A percentile compares a stretch with the other conserved stretches of the same genome.
Evolutionary conservation across 192 early-diverging fungal species (phyloP).

Genomic region (Cladochytrium replicatum): DNA sequence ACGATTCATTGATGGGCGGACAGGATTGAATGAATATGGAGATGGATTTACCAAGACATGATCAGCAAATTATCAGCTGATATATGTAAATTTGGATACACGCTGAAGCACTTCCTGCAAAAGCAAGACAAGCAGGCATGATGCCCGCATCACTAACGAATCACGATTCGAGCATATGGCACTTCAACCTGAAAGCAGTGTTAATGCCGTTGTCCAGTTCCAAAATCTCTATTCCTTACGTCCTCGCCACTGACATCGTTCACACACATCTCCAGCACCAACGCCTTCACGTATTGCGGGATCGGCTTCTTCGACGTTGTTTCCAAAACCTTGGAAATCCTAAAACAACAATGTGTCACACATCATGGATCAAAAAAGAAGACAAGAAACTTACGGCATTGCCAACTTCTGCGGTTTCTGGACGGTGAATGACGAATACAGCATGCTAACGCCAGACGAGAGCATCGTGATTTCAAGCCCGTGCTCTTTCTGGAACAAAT

Average conservation of each 20-base stretch:
- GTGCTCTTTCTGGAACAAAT: constrained; percentile 59
- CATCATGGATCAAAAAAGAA: not conserved
- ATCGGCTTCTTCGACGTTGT: constrained; percentile 67
- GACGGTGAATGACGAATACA: constrained; percentile 64
- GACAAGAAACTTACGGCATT: constrained; percentile 42
- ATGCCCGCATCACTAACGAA: no score
- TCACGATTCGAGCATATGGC: no score
- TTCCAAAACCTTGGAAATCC: constrained; percentile 57
- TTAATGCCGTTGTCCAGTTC: no score
- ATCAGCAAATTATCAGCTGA: no score
- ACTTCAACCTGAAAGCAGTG: no score
- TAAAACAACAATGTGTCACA: constrained; percentile 7
- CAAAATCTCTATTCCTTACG: no score
- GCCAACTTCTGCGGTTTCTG: constrained; percentile 58
- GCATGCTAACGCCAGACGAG: constrained; percentile 69
- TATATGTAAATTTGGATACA: no score
- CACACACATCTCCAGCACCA: constrained; percentile 64
- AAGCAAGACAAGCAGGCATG: no score
- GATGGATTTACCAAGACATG: no score
- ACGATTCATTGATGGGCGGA: no score
- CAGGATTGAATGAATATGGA: no score
- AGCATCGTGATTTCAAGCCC: constrained; percentile 70
- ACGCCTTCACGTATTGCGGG: constrained; percentile 59
- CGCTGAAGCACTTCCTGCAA: no score
- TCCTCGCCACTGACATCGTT: constrained; percentile 66